Evolutionary conservation across 805 yeast species (phyloP).

Genomic region (Wilhelminamyces savonicus): DNA sequence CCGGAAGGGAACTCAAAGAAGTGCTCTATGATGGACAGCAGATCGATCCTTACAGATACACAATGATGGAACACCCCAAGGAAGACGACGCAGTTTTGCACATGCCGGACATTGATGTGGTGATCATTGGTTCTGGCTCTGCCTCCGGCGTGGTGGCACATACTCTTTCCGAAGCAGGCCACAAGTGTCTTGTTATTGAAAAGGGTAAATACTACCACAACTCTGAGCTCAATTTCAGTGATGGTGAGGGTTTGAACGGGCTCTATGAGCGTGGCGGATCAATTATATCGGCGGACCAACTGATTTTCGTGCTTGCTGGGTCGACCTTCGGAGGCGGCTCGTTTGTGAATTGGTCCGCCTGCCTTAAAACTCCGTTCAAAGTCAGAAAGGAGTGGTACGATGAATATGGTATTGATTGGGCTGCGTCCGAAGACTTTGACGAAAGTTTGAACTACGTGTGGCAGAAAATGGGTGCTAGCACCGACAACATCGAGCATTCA

Average conservation of each 20-base stretch:
- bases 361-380: constrained; percentile 42
- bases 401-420: constrained; percentile 40
- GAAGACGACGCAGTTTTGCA: constrained; percentile 22
- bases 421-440: constrained; percentile 36
- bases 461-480: constrained; percentile 42
- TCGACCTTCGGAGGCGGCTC: constrained; percentile 54
- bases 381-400: constrained; percentile 49
- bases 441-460: constrained; percentile 40
- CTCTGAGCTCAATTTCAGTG: constrained; percentile 30
- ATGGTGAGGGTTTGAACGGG: constrained; percentile 25
- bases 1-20: constrained; percentile 25
- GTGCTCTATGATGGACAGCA: constrained; percentile 19
- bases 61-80: constrained; percentile 24
- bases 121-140: constrained; percentile 47
- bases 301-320: constrained; percentile 40
- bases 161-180: constrained; percentile 37
- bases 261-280: constrained; percentile 37
- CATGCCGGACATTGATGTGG: constrained; percentile 36
- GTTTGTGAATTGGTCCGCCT: constrained; percentile 54
- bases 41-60: constrained; percentile 20
- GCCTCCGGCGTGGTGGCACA: constrained; percentile 51
- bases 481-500: constrained; percentile 36
- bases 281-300: constrained; percentile 27
- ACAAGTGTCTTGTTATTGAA: constrained; percentile 40
- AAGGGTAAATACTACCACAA: constrained; percentile 40